Conservation (phyloP, 139 green algal genomes). For the Pycnococcus provasolii region DNA sequence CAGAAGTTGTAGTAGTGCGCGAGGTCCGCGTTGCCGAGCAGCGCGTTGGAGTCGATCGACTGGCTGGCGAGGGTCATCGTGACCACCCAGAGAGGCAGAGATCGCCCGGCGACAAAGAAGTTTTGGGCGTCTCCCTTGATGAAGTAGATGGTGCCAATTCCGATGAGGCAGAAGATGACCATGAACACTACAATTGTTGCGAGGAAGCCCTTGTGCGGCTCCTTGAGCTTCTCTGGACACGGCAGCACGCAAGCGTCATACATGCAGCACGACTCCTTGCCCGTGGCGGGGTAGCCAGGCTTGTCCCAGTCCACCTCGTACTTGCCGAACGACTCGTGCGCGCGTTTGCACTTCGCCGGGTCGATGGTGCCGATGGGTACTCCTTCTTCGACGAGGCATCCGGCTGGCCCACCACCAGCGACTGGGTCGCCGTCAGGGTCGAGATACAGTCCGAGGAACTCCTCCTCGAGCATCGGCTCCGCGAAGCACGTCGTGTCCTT, state of each 20-base stretch:
- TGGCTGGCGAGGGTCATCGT: conserved; percentile 25
- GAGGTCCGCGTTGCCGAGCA: conserved; percentile 26
- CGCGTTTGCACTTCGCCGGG: no score
- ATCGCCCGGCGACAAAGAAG: conserved; percentile 32
- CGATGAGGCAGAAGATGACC: conserved; percentile 17
- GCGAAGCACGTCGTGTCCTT: no score
- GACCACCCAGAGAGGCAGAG: conserved; percentile 29
- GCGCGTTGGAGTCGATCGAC: conserved; percentile 37
- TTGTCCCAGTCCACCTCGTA: no score
- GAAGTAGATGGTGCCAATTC: conserved; percentile 1
- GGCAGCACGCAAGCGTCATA: neutral
- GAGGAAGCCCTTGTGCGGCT: neutral
- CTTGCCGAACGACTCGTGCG: no score
- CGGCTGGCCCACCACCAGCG: no score
- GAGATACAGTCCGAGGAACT: no score
- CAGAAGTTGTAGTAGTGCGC: conserved; percentile 32
- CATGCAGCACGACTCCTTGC: neutral
- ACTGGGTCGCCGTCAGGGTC: no score
- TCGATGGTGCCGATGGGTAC: no score
- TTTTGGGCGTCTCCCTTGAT: conserved; percentile 15
- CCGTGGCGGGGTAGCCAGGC: no score
- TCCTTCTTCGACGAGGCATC: no score
- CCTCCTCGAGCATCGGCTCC: no score
- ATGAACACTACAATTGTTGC: conserved; percentile 2
- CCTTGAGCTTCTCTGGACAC: neutral